Base-by-base conservation (phyloP, 2,329 filamentous ascomycete genomes). In the Fusarium sp. region DNA sequence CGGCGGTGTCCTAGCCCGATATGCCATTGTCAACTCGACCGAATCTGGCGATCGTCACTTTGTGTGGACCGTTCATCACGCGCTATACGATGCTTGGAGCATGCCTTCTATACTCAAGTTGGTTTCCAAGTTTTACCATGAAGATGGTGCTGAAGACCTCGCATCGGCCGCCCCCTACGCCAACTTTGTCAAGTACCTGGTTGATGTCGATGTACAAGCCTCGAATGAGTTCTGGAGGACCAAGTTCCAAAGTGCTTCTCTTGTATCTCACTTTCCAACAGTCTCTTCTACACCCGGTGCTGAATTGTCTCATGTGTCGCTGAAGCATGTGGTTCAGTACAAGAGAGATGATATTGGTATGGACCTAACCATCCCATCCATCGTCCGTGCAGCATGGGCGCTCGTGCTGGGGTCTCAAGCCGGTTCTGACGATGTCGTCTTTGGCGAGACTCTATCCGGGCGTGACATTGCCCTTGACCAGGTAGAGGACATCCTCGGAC, bases 61-160 rank as follows among this genome's bases (percentile, higher is more conserved):
- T 15, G 44, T 66, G 0, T 69, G 67, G 67, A 42, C 54, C 0
- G 21, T 65, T 1, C 66, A 68, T 25, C 66, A 68, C 37, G 61
- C 65, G 3, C 33, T 68, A 1, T 68, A 68, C 6, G 66, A 68
- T 33, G 66, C 65, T 4, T 68, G 65, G 66, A 67, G 65, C 19
- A 68, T 68, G 65, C 50, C 65, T 0, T 42, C 50, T 11, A 14
- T 68, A 1, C 42, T 68, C 1, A 57, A 53, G 6, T 11, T 66
- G 6, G 56, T 64, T 0, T 53, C 43, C 0, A 36, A 59, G 4
- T 45, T 46, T 3, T 68, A 68, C 17, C 9, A 56, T 4, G 38
- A 31, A 35, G 36, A 49, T 1, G 17, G 8, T 1, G 7, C 15
- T 0, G 8, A 33, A n/a, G 9, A n/a, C 2, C 48, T 44, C 19